Percentiles rank a stretch among this genome's conserved stretches.
These are phyloP conservation scores for Colletotrichum echinochloae DNA, from an alignment of 2,329 filamentous ascomycete genomes.

Conservation along the genomic window DNA sequence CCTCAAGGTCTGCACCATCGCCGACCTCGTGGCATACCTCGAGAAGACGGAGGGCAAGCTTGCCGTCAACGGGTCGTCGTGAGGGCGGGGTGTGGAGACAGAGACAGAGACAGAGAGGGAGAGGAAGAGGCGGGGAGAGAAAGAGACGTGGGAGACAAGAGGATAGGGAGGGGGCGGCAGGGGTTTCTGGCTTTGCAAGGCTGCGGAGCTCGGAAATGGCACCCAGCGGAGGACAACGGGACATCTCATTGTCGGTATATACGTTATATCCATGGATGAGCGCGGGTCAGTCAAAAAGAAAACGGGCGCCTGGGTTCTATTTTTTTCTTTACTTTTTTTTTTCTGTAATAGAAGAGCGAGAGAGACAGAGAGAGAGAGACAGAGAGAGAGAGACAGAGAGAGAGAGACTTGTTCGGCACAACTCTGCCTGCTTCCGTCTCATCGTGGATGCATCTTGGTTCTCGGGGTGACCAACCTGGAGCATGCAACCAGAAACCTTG, in stretches of 20 bases:
- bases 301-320: neutral
- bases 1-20: slow-evolving; percentile 94
- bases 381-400: too few species aligned
- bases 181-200: neutral
- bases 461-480: neutral
- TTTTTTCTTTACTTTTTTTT: neutral
- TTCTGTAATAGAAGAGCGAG: neutral
- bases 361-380: neutral
- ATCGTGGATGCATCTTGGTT: neutral
- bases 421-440: neutral
- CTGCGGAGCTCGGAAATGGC: neutral
- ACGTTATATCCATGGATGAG: neutral
- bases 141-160: neutral
- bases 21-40: slow-evolving; percentile 84
- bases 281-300: neutral
- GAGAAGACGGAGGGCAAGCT: slow-evolving; percentile 79
- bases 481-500: neutral
- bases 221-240: neutral
- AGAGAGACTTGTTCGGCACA: neutral
- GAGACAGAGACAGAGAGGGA: neutral
- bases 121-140: too few species aligned
- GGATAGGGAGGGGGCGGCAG: neutral
- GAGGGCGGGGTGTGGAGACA: neutral
- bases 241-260: neutral
- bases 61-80: slow-evolving; percentile 55